Percentiles rank a stretch among this genome's conserved stretches.
Conservation (phyloP, 2,329 filamentous ascomycete species). For the Monilinia fructigena region DNA sequence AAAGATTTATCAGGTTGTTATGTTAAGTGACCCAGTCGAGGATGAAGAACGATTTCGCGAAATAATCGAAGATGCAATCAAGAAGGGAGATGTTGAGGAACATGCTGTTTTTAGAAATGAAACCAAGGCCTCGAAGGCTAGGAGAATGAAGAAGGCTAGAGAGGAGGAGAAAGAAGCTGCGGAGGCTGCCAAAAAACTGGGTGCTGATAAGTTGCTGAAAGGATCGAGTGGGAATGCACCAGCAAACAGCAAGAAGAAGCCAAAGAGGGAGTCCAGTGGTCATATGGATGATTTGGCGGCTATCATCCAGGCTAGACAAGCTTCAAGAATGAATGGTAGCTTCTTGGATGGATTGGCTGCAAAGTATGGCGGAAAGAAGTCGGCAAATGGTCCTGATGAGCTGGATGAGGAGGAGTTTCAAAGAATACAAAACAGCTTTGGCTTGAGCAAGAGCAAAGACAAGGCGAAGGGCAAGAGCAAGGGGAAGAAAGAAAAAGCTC, state of each 20-base stretch:
- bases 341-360: slow-evolving; percentile 68
- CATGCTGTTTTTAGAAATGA: slow-evolving; percentile 73
- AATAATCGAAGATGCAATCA: slow-evolving; percentile 81
- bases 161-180: slow-evolving; percentile 68
- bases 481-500: slow-evolving; percentile 39
- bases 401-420: slow-evolving; percentile 62
- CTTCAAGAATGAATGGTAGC: slow-evolving; percentile 60
- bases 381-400: slow-evolving; percentile 56
- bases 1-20: slow-evolving; percentile 74
- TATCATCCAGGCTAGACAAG: slow-evolving; percentile 70
- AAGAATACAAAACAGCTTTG: not conserved
- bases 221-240: not conserved
- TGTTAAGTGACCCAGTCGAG: slow-evolving; percentile 78
- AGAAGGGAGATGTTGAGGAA: slow-evolving; percentile 61
- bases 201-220: slow-evolving; percentile 67
- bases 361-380: slow-evolving; percentile 66
- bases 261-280: slow-evolving; percentile 42
- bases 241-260: slow-evolving; percentile 51
- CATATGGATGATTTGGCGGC: slow-evolving; percentile 61
- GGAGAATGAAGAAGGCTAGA: slow-evolving; percentile 59
- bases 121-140: slow-evolving; percentile 60
- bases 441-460: slow-evolving; percentile 2
- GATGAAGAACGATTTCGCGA: slow-evolving; percentile 82
- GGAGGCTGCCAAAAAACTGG: slow-evolving; percentile 71
- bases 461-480: slow-evolving; percentile 43